Evolutionary conservation across 2,329 filamentous ascomycete genomes (phyloP).

Genomic region (Sarocladium brachiariae): DNA sequence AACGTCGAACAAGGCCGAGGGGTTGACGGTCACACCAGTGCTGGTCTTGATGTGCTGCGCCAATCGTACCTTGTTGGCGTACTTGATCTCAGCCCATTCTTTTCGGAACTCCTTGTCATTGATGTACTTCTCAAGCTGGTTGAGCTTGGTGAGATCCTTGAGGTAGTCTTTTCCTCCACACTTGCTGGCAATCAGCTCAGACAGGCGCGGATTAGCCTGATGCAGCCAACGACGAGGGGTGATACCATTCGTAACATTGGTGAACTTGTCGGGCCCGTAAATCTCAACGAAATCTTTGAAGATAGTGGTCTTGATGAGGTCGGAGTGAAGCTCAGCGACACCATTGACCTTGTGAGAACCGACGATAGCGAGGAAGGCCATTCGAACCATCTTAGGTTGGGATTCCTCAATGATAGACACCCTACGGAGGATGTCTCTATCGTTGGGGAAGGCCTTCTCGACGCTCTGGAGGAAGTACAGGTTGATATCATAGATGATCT

Average conservation of each 20-base stretch:
- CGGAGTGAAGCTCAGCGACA: constrained; percentile 94
- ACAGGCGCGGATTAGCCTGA: constrained; percentile 90
- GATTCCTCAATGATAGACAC: constrained; percentile 99
- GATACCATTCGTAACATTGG: constrained; percentile 97
- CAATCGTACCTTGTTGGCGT: constrained; percentile 86
- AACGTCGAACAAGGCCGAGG: constrained; percentile 84
- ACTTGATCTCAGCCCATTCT: constrained; percentile 96
- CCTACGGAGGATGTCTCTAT: constrained; percentile 74
- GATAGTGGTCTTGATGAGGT: constrained; percentile 97
- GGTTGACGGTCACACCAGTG: constrained; percentile 77
- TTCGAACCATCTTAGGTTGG: constrained; percentile 94
- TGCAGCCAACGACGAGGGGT: constrained; percentile 94
- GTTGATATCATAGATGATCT: constrained; percentile 99
- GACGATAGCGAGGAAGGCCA: constrained; percentile 92
- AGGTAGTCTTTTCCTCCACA: constrained; percentile 76
- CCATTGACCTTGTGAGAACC: constrained; percentile 99
- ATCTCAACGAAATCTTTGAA: constrained; percentile 98
- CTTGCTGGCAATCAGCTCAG: constrained; percentile 87
- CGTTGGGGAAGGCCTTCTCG: constrained; percentile 83
- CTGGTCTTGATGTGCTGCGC: constrained; percentile 85
- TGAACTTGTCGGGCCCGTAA: constrained; percentile 95
- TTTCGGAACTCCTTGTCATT: constrained; percentile 87
- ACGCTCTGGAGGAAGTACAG: constrained; percentile 85
- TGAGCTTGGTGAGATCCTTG: constrained; percentile 81
- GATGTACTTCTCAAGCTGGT: constrained; percentile 75